phyloP scores from a whole-genome alignment of 495 filamentous ascomycete genomes.

The Annulohypoxylon maeteangense region DNA sequence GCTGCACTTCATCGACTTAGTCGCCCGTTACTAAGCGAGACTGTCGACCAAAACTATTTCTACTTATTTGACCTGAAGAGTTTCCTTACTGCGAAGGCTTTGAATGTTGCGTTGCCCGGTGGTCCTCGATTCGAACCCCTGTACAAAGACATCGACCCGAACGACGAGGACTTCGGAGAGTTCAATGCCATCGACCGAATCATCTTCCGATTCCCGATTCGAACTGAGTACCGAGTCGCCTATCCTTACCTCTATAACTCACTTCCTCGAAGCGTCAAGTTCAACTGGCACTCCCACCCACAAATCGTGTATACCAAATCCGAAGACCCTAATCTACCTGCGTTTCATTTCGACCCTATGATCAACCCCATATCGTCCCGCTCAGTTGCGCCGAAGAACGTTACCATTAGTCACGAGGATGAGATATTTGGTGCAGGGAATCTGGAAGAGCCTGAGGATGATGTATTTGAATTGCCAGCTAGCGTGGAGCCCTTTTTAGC shows the following conservation, averaged over 20 bases:
- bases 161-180: conserved; percentile 99
- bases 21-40: conserved; percentile 88
- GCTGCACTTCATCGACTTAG: conserved; percentile 93
- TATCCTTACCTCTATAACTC: conserved; percentile 98
- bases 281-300: conserved; percentile 93
- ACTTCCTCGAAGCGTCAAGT: conserved; percentile 90
- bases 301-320: conserved; percentile 90
- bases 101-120: conserved; percentile 97
- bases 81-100: conserved; percentile 94
- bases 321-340: conserved; percentile 88
- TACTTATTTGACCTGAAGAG: conserved; percentile 98
- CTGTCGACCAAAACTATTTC: conserved; percentile 96
- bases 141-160: conserved; percentile 99
- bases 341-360: conserved; percentile 97
- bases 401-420: conserved; percentile 92
- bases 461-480: conserved; percentile 84
- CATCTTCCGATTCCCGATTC: conserved; percentile 95
- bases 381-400: conserved; percentile 93
- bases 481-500: conserved; percentile 88
- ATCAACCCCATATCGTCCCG: conserved; percentile 98
- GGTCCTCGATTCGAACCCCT: conserved; percentile 97
- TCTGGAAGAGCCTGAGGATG: conserved; percentile 77
- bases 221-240: conserved; percentile 94
- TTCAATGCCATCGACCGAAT: conserved; percentile 99
- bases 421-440: conserved; percentile 89